A percentile compares a stretch with the other conserved stretches of the same genome.
Conservation (phyloP, 2,329 filamentous ascomycete genomes). For the Exutisphaerella laricina region DNA sequence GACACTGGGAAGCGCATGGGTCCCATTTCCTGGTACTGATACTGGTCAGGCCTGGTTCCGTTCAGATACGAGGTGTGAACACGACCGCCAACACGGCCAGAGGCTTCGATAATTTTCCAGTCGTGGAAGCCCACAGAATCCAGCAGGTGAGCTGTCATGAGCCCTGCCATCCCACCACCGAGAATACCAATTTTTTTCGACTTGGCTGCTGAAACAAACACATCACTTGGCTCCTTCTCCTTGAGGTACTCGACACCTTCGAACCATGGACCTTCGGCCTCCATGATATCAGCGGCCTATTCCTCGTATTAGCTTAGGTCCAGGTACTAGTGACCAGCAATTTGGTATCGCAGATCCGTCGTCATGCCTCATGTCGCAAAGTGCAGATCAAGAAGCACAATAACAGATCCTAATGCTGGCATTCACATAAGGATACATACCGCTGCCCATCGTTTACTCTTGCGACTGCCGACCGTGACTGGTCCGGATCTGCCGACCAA, state of each 20-base stretch:
- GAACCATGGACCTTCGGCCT: slow-evolving; percentile 58
- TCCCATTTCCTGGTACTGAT: slow-evolving; percentile 64
- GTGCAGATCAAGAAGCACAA: too few species aligned
- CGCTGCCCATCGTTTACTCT: slow-evolving; percentile 35
- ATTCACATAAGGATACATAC: slow-evolving; percentile 11
- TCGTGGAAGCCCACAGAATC: slow-evolving; percentile 54
- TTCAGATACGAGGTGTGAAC: slow-evolving; percentile 59
- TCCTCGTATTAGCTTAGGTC: too few species aligned
- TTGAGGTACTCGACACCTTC: slow-evolving; percentile 57
- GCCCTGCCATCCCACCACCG: slow-evolving; percentile 59
- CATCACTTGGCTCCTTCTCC: slow-evolving; percentile 48
- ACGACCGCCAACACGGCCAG: slow-evolving; percentile 56
- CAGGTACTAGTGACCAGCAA: too few species aligned
- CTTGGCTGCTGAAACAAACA: slow-evolving; percentile 52
- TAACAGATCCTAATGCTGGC: too few species aligned
- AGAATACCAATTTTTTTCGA: slow-evolving; percentile 57
- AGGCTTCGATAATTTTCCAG: slow-evolving; percentile 58
- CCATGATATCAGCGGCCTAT: slow-evolving; percentile 44
- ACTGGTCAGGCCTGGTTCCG: slow-evolving; percentile 53
- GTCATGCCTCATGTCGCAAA: too few species aligned
- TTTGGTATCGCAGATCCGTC: too few species aligned
- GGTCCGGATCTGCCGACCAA: slow-evolving; percentile 41
- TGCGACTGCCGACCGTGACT: slow-evolving; percentile 35
- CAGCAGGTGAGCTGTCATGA: slow-evolving; percentile 52
- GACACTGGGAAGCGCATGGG: slow-evolving; percentile 60